Base-by-base conservation (phyloP, 2,329 filamentous ascomycete species). In the Talaromyces sp. region DNA sequence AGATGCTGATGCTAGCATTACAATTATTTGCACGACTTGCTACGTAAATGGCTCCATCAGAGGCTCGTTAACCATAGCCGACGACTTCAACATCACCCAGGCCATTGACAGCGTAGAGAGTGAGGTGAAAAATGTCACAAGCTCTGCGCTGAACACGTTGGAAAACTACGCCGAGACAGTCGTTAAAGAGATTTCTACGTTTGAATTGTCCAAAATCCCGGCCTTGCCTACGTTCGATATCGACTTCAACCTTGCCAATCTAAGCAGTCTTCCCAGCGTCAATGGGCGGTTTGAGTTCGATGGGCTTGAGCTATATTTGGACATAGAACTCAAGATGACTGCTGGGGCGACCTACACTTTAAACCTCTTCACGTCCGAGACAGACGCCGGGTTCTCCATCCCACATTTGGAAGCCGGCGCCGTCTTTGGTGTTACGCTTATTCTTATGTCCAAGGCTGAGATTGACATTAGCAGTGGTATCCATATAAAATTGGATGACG, bases 391-490 rank as follows among this genome's bases (percentile, higher is more conserved):
- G 0, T 65, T 84, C 4, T 64, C 69, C 0, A 59, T 81, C 4
- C 70, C 73, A 4, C 71, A 78, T 1, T 62, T 81, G 0, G 69
- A 78, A 24, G 62, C 84, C 0, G 84, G 83, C 0, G 70, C 81
- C 1, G 68, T 83, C 1, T 79, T 83, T 49, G 72, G 73, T 0
- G 70, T 84, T 1, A 82, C 86, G 58, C 70, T 86, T 17, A 80
- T 86, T 26, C 65, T 86, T 27, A 78, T 70, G 14, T 77, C 77
- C 0, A 74, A 82, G 2, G 73, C 73, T 0, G 71, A 78, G 49
- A 73, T 86, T 24, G 77, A 80, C 29, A 80, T 86, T 13, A 80
- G 74, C 55, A 81, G 74, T 19, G 84, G 84, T 0, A 80, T 87
- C 35, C 84, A 86, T 63, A 74, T 86, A 58, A 77, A 78, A 56